These are phyloP conservation scores for Agarophyton chilense DNA, from an alignment of 23 red algal species.

Conservation along the genomic window DNA sequence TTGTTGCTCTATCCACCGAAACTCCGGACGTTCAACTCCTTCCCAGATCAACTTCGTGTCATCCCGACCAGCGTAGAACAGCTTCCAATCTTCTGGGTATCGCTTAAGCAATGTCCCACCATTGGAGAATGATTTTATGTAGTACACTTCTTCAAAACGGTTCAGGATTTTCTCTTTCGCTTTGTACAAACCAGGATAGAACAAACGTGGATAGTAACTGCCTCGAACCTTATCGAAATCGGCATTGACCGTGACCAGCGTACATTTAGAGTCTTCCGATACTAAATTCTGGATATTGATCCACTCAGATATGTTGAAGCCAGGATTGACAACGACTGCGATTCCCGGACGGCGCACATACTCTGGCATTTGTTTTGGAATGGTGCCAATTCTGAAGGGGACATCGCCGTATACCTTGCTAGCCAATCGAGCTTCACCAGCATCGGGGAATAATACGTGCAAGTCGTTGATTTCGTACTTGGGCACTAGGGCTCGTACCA, in stretches of 20 bases:
- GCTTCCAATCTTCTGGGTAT: slow-evolving; percentile 69
- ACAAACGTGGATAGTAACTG: slow-evolving; percentile 90
- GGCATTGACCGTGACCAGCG: slow-evolving; percentile 88
- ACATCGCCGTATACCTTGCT: slow-evolving; percentile 49
- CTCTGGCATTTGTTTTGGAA: slow-evolving; percentile 27
- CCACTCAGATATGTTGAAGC: slow-evolving; percentile 95
- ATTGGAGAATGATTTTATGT: slow-evolving; percentile 69
- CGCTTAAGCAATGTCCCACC: slow-evolving; percentile 61
- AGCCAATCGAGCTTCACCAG: slow-evolving; percentile 68
- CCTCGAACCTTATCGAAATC: slow-evolving; percentile 90
- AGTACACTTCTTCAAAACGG: slow-evolving; percentile 91
- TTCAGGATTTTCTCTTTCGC: slow-evolving; percentile 73
- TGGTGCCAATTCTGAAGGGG: slow-evolving; percentile 29
- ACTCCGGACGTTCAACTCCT: slow-evolving; percentile 40
- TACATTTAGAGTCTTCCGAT: slow-evolving; percentile 22
- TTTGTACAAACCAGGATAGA: slow-evolving; percentile 84
- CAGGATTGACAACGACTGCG: slow-evolving; percentile 79
- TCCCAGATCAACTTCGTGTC: slow-evolving; percentile 35
- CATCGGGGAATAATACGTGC: slow-evolving; percentile 70
- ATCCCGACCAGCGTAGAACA: slow-evolving; percentile 37
- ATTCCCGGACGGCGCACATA: slow-evolving; percentile 27
- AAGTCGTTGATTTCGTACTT: slow-evolving; percentile 17
- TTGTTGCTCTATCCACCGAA: slow-evolving; percentile 52
- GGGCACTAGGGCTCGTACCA: slow-evolving; percentile 33
- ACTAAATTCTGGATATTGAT: slow-evolving; percentile 76